Conservation (phyloP, 371 early-diverging fungal species). For the Choanephora cucurbitarum region DNA sequence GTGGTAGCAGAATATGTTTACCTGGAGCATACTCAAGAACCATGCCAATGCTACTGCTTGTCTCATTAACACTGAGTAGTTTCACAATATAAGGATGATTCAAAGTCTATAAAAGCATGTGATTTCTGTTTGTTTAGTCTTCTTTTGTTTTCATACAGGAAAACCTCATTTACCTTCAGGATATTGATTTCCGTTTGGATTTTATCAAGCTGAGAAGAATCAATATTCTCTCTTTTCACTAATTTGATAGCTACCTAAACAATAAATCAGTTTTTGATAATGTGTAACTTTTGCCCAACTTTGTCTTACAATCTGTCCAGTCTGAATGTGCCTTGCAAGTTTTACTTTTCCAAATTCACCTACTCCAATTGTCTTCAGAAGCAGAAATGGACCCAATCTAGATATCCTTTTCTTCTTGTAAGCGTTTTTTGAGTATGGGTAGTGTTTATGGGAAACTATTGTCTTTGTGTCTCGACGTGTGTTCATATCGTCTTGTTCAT, state of each 20-base stretch:
- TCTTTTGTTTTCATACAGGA: not conserved
- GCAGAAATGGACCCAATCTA: constrained; percentile 89
- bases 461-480: no score
- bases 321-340: constrained; percentile 88
- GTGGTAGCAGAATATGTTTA: not conserved
- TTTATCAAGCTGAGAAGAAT: constrained; percentile 73
- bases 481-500: no score
- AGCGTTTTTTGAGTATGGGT: not conserved
- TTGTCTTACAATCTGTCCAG: constrained; percentile 82
- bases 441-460: no score
- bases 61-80: constrained; percentile 94
- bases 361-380: constrained; percentile 95
- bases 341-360: constrained; percentile 99
- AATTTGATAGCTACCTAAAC: constrained; percentile 80
- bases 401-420: constrained; percentile 26
- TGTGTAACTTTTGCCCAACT: not conserved
- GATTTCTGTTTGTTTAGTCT: constrained; percentile 6
- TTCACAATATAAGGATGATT: constrained; percentile 92
- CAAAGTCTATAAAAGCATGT: constrained; percentile 59
- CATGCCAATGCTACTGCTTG: constrained; percentile 91
- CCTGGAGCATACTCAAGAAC: constrained; percentile 93
- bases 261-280: not conserved
- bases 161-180: constrained; percentile 59
- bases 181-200: constrained; percentile 81
- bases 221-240: constrained; percentile 77